phyloP scores from a whole-genome alignment of 2,329 filamentous ascomycete genomes.

The Claviceps sp. region DNA sequence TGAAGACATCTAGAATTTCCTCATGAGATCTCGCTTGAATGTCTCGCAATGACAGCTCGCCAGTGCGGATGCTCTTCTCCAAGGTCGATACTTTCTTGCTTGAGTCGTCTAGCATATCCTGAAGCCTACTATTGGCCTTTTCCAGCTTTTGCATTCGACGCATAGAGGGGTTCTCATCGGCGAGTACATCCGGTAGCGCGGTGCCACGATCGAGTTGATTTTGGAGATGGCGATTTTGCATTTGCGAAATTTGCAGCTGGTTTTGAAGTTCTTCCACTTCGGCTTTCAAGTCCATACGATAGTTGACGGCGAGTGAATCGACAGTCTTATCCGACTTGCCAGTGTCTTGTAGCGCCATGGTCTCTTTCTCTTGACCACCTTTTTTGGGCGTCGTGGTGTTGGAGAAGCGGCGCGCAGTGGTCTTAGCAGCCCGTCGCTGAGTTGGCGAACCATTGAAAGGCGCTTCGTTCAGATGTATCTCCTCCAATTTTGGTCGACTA shows the following conservation, averaged over 20 bases:
- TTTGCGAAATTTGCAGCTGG: slow-evolving; percentile 82
- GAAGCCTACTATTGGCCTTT: slow-evolving; percentile 77
- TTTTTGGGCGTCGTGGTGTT: slow-evolving; percentile 68
- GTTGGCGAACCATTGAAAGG: slow-evolving; percentile 62
- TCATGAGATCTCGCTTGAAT: slow-evolving; percentile 89
- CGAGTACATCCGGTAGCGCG: slow-evolving; percentile 48
- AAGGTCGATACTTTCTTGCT: slow-evolving; percentile 80
- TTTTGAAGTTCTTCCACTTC: slow-evolving; percentile 90
- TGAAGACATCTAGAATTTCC: slow-evolving; percentile 83
- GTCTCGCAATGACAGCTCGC: slow-evolving; percentile 78
- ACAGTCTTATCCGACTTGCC: slow-evolving; percentile 69
- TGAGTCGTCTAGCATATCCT: slow-evolving; percentile 91
- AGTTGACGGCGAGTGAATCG: slow-evolving; percentile 74
- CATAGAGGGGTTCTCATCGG: slow-evolving; percentile 69
- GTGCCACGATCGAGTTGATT: slow-evolving; percentile 65
- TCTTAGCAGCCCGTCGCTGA: slow-evolving; percentile 46
- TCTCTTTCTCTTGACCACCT: slow-evolving; percentile 48
- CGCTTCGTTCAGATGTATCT: slow-evolving; percentile 74
- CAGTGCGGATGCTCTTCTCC: slow-evolving; percentile 75
- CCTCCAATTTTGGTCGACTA: slow-evolving; percentile 66
- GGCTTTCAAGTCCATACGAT: slow-evolving; percentile 77
- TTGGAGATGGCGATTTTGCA: slow-evolving; percentile 89
- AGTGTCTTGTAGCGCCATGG: slow-evolving; percentile 54
- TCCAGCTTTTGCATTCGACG: slow-evolving; percentile 83
- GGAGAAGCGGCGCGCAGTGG: slow-evolving; percentile 47